Evolutionary conservation across 345 rosid genomes (phyloP).

Genomic region (Lagerstroemia speciosa): DNA sequence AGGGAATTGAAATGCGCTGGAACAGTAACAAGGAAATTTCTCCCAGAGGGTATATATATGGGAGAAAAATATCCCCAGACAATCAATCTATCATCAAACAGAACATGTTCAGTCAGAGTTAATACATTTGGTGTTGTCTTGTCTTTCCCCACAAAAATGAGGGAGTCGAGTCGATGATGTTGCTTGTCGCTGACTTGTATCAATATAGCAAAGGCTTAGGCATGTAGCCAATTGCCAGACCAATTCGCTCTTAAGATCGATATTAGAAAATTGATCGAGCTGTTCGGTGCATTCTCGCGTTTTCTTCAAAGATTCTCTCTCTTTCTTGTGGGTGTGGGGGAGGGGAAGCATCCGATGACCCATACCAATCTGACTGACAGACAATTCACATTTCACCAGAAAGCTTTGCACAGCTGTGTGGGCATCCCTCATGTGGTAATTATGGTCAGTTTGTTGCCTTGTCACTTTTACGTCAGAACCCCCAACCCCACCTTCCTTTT

Average conservation of each 20-base stretch:
- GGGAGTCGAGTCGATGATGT: neutral
- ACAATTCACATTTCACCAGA: neutral
- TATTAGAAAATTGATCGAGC: too few species aligned
- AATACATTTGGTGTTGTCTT: neutral
- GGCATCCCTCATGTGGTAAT: slow-evolving; percentile 15
- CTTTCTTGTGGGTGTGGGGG: neutral
- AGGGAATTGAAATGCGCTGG: too few species aligned
- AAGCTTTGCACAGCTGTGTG: neutral
- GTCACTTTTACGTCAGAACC: slow-evolving; percentile 18
- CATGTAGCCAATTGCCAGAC: too few species aligned
- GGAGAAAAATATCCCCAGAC: too few species aligned
- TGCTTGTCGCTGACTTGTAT: neutral
- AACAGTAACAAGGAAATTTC: too few species aligned
- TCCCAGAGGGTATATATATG: too few species aligned
- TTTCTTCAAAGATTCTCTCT: neutral
- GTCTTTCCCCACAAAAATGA: too few species aligned
- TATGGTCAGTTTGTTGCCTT: slow-evolving; percentile 18
- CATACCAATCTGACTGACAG: neutral
- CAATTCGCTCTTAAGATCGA: neutral
- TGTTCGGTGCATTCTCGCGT: too few species aligned
- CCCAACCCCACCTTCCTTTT: neutral
- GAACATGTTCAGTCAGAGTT: too few species aligned
- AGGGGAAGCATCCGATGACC: neutral
- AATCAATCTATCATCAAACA: too few species aligned
- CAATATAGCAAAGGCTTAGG: too few species aligned